Percentiles rank a stretch among this genome's conserved stretches.
Evolutionary conservation across 1,284 basidiomycete species (phyloP).

Genomic region (Phellopilus nigrolimitatus): DNA sequence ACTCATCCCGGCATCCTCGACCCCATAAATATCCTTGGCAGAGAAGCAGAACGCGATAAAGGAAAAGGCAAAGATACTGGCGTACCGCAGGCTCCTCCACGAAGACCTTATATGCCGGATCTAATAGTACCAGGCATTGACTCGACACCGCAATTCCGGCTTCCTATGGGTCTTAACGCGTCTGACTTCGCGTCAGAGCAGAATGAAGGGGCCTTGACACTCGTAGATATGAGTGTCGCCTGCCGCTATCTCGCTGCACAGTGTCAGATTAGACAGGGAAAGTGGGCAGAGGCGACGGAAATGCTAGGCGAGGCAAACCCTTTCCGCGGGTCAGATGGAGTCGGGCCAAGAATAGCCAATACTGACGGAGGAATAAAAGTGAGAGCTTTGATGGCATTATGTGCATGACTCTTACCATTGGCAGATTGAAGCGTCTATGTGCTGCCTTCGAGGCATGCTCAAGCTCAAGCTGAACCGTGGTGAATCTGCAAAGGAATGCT

Average conservation of each 20-base stretch:
- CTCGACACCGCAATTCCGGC: slow-evolving; percentile 17
- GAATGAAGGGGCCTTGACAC: slow-evolving; percentile 61
- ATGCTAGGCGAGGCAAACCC: slow-evolving; percentile 91
- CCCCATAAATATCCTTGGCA: slow-evolving; percentile 20
- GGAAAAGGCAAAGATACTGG: slow-evolving; percentile 59
- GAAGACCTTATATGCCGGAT: slow-evolving; percentile 22
- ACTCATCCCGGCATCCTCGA: slow-evolving; percentile 29
- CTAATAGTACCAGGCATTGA: slow-evolving; percentile 12
- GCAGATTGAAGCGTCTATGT: slow-evolving; percentile 93
- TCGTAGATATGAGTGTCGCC: slow-evolving; percentile 89
- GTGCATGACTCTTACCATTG: slow-evolving; percentile 10
- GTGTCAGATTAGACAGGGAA: slow-evolving; percentile 89
- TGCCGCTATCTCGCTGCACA: slow-evolving; percentile 94
- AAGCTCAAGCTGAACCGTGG: slow-evolving; percentile 92
- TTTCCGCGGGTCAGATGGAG: slow-evolving; percentile 56
- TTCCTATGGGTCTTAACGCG: slow-evolving; percentile 65
- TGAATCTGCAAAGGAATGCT: slow-evolving; percentile 86
- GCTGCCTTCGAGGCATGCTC: slow-evolving; percentile 86
- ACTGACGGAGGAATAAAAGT: slow-evolving; percentile 86
- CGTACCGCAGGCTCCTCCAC: slow-evolving; percentile 34
- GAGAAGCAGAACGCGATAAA: slow-evolving; percentile 31
- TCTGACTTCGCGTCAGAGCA: slow-evolving; percentile 57
- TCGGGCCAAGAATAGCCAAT: slow-evolving; percentile 67
- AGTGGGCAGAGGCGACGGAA: slow-evolving; percentile 90
- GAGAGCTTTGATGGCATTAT: slow-evolving; percentile 15